These are phyloP conservation scores for Dactylellina sp. DNA, from an alignment of 2,329 filamentous ascomycete species.

Conservation along the genomic window DNA sequence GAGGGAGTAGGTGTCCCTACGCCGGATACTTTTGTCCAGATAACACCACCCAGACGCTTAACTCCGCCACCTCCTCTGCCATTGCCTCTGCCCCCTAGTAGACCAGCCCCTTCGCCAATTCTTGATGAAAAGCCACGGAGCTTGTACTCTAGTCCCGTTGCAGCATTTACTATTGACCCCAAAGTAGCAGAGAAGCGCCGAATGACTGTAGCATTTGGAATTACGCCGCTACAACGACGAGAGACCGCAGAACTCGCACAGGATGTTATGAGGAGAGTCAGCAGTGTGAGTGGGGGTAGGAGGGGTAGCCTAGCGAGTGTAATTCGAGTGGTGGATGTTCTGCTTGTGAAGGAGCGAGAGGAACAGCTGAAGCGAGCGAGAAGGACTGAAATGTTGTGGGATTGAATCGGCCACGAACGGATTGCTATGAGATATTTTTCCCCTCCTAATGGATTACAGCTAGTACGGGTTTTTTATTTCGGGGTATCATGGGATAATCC, in stretches of 20 bases:
- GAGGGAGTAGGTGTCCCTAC: constrained; percentile 13
- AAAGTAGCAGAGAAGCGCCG: constrained; percentile 43
- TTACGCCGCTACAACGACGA: constrained; percentile 45
- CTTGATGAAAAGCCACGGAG: neutral
- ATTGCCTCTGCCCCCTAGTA: neutral
- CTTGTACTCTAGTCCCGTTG: constrained; percentile 1
- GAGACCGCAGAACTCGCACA: constrained; percentile 51
- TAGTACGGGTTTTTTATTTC: constrained; percentile 19
- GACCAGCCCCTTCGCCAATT: neutral
- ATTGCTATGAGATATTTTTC: neutral
- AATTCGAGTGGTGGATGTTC: constrained; percentile 58
- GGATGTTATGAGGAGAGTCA: constrained; percentile 46
- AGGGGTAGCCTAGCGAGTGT: constrained; percentile 54
- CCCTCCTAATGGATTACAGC: neutral
- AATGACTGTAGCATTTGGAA: constrained; percentile 53
- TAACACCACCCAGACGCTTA: constrained; percentile 10
- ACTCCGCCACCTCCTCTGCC: constrained; percentile 16
- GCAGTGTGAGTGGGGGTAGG: constrained; percentile 27
- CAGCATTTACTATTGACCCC: constrained; percentile 39
- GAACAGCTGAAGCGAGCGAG: constrained; percentile 57
- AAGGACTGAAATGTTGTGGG: constrained; percentile 59
- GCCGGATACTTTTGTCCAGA: constrained; percentile 19
- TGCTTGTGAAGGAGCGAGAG: constrained; percentile 59
- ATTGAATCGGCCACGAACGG: constrained; percentile 25
- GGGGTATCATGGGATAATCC: neutral